A percentile compares a stretch with the other conserved stretches of the same genome.
phyloP scores from a whole-genome alignment of 2,329 filamentous ascomycete species.

The Xylariomycetidae sp. region DNA sequence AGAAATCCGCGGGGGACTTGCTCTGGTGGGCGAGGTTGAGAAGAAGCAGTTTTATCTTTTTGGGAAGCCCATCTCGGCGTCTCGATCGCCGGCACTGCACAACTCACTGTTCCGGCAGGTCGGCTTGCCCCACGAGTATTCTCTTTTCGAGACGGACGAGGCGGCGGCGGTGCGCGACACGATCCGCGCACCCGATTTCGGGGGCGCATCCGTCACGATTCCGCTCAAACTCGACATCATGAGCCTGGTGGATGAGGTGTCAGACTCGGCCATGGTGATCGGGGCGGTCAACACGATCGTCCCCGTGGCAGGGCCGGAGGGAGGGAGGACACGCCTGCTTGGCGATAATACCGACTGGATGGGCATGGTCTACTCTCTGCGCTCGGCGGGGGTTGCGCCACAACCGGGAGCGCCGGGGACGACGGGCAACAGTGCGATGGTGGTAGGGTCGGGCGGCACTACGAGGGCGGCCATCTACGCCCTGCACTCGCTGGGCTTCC shows the following conservation, averaged over 20 bases:
- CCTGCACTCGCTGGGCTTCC: slow-evolving; percentile 74
- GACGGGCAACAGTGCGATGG: slow-evolving; percentile 54
- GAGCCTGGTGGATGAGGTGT: slow-evolving; percentile 70
- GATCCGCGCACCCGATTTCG: slow-evolving; percentile 69
- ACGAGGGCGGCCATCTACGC: slow-evolving; percentile 88
- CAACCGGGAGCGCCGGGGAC: neutral
- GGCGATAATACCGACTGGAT: slow-evolving; percentile 96
- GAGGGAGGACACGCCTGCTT: slow-evolving; percentile 50
- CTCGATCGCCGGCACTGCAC: slow-evolving; percentile 82
- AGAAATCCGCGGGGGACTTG: slow-evolving; percentile 75
- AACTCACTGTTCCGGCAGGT: slow-evolving; percentile 72
- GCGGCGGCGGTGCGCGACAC: slow-evolving; percentile 55
- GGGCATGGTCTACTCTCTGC: slow-evolving; percentile 79
- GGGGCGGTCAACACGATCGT: slow-evolving; percentile 95
- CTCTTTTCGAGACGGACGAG: slow-evolving; percentile 65
- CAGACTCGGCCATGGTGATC: slow-evolving; percentile 72
- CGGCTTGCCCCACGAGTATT: slow-evolving; percentile 83
- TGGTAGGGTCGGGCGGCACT: slow-evolving; percentile 88
- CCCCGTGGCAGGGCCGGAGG: slow-evolving; percentile 39
- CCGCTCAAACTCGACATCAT: slow-evolving; percentile 89
- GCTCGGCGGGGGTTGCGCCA: slow-evolving; percentile 47
- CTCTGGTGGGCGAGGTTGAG: slow-evolving; percentile 72
- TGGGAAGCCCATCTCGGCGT: slow-evolving; percentile 75
- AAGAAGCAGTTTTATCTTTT: slow-evolving; percentile 79
- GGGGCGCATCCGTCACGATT: slow-evolving; percentile 92